Conservation (phyloP, 2,329 filamentous ascomycete species). For the Talaromyces pinophilus region DNA sequence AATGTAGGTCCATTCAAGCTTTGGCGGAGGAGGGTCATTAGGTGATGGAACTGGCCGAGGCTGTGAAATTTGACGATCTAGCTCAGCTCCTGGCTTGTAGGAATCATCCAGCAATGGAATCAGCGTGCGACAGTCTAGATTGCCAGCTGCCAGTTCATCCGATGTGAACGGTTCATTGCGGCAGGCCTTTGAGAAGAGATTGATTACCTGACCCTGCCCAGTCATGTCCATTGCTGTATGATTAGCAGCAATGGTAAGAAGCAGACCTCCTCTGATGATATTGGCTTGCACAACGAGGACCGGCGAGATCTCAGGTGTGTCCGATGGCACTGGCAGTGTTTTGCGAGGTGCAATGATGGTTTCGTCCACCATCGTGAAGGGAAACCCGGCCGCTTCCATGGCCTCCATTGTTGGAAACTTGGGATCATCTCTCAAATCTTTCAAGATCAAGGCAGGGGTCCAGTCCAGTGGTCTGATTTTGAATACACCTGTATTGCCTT, state of each 20-base stretch:
- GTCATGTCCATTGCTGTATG: constrained; percentile 56
- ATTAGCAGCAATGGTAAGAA: constrained; percentile 53
- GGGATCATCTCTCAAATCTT: constrained; percentile 45
- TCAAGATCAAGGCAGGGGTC: constrained; percentile 43
- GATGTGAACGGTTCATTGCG: constrained; percentile 46
- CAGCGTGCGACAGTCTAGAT: constrained; percentile 41
- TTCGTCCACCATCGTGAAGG: constrained; percentile 36
- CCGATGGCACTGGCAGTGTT: constrained; percentile 39
- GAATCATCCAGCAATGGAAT: constrained; percentile 45
- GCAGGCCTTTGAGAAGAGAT: constrained; percentile 54
- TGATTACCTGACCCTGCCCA: constrained; percentile 51
- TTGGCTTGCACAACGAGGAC: constrained; percentile 54
- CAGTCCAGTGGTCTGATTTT: constrained; percentile 43
- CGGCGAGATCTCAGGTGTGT: constrained; percentile 28
- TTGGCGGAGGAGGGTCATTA: constrained; percentile 6
- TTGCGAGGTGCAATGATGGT: constrained; percentile 44
- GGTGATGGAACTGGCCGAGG: not conserved
- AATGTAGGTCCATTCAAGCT: constrained; percentile 22
- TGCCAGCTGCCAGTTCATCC: constrained; percentile 49
- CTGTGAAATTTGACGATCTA: not conserved
- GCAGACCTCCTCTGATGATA: constrained; percentile 51
- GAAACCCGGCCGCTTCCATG: constrained; percentile 42
- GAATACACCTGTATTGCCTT: constrained; percentile 37
- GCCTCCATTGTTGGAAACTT: constrained; percentile 42
- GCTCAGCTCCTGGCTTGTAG: constrained; percentile 5